A percentile compares a stretch with the other conserved stretches of the same genome.
phyloP scores from a whole-genome alignment of 768 basidiomycete species.

The Sporobolomyces pararoseus region DNA sequence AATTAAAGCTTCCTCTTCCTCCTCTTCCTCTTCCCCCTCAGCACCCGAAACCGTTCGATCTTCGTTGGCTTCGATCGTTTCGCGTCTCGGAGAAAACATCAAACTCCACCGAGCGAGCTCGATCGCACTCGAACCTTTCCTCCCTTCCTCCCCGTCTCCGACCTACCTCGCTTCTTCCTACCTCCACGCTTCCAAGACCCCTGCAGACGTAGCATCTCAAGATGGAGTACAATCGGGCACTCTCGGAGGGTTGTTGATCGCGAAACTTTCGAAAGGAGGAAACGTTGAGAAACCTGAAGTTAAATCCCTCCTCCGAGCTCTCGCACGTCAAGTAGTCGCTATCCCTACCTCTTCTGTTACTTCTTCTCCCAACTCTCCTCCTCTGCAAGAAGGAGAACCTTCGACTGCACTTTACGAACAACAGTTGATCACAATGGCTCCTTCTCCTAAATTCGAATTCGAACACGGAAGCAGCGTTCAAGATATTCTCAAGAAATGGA shows the following conservation, averaged over 20 bases:
- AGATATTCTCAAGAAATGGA: conserved; percentile 59
- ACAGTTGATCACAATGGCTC: conserved; percentile 57
- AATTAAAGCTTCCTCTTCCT: not conserved
- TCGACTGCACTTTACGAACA: conserved; percentile 64
- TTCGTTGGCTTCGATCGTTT: conserved; percentile 37
- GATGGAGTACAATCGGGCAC: conserved; percentile 54
- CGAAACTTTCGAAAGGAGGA: conserved; percentile 52
- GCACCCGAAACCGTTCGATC: conserved; percentile 28
- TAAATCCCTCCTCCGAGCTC: conserved; percentile 58
- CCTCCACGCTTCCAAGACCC: conserved; percentile 55
- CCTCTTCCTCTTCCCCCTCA: not conserved
- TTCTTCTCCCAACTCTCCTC: conserved; percentile 46
- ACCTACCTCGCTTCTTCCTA: conserved; percentile 41
- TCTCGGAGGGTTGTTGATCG: conserved; percentile 54
- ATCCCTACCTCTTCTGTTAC: conserved; percentile 59
- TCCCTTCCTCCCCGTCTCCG: conserved; percentile 9
- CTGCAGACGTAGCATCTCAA: conserved; percentile 60
- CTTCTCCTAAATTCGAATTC: conserved; percentile 39
- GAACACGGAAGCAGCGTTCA: conserved; percentile 45
- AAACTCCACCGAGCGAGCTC: conserved; percentile 49
- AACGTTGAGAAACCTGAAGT: conserved; percentile 54
- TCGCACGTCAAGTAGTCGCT: conserved; percentile 82
- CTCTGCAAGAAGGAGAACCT: conserved; percentile 50
- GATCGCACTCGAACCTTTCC: conserved; percentile 46
- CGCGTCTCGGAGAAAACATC: conserved; percentile 50